Evolutionary conservation across 139 green algal species (phyloP).

Genomic region (Haematococcus lacustris): DNA sequence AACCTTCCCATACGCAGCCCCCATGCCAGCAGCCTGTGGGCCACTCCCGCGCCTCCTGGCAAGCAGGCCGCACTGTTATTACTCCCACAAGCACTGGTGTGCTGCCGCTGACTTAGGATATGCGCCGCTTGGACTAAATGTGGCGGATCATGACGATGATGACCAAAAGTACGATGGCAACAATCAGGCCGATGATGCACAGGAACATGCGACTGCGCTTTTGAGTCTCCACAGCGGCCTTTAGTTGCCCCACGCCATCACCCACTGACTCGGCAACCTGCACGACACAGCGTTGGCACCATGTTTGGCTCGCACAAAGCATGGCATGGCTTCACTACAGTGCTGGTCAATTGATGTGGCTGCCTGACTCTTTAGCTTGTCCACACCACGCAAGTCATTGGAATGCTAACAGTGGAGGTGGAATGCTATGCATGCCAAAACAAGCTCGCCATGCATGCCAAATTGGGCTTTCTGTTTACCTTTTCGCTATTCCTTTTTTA

Average conservation of each 20-base stretch:
- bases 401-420: not conserved
- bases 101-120: no score
- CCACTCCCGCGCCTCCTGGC: no score
- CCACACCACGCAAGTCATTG: no score
- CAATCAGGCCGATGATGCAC: slow-evolving; percentile 89
- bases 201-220: slow-evolving; percentile 65
- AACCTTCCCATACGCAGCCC: no score
- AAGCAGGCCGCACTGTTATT: no score
- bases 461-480: not conserved
- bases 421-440: not conserved
- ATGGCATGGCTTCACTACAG: no score
- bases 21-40: no score
- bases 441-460: not conserved
- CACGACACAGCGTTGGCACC: not conserved
- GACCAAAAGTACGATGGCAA: slow-evolving; percentile 78
- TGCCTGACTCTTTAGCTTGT: no score
- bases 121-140: no score
- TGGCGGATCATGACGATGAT: slow-evolving; percentile 65
- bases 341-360: no score
- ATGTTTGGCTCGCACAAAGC: no score
- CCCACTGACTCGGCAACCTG: slow-evolving; percentile 50
- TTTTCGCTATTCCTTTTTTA: not conserved
- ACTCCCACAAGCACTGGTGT: no score
- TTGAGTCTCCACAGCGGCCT: slow-evolving; percentile 85
- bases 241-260: slow-evolving; percentile 82